Conservation (phyloP, 768 basidiomycete species). For the Termitomyces sp. region DNA sequence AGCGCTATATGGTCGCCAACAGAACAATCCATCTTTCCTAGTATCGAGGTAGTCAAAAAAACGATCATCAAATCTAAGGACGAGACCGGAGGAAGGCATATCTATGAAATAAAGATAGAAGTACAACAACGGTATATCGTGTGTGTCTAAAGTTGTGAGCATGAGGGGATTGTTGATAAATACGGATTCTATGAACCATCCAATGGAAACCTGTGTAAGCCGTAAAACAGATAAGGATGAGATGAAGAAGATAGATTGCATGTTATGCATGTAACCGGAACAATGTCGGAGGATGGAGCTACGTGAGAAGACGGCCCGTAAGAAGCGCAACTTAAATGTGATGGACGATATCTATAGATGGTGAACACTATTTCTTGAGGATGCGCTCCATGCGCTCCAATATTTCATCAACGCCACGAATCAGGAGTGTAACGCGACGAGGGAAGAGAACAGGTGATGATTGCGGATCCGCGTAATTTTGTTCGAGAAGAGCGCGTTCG, state of each 20-base stretch:
- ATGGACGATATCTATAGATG: background rate
- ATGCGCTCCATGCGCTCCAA: constrained; percentile 64
- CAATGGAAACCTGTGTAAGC: background rate
- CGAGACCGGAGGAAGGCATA: background rate
- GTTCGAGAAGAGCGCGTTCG: constrained; percentile 59
- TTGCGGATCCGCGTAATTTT: constrained; percentile 19
- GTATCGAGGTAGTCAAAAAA: background rate
- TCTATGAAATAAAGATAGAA: background rate
- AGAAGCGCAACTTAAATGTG: background rate
- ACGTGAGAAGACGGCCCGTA: background rate
- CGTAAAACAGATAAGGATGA: background rate
- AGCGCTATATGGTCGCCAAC: no score
- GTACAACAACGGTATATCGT: constrained; percentile 8
- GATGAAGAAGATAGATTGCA: no score
- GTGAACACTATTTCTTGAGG: constrained; percentile 23
- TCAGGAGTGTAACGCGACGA: constrained; percentile 49
- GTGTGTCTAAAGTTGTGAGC: constrained; percentile 4
- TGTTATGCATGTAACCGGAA: no score
- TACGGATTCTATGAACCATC: constrained; percentile 12
- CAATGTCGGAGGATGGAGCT: background rate
- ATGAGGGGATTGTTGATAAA: background rate
- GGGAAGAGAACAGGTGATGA: constrained; percentile 39
- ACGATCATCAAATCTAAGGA: background rate
- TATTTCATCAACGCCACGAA: constrained; percentile 55
- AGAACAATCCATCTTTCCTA: background rate